These are phyloP conservation scores for Trichoderma lentiforme DNA, from an alignment of 2,329 filamentous ascomycete genomes.

Conservation along the genomic window DNA sequence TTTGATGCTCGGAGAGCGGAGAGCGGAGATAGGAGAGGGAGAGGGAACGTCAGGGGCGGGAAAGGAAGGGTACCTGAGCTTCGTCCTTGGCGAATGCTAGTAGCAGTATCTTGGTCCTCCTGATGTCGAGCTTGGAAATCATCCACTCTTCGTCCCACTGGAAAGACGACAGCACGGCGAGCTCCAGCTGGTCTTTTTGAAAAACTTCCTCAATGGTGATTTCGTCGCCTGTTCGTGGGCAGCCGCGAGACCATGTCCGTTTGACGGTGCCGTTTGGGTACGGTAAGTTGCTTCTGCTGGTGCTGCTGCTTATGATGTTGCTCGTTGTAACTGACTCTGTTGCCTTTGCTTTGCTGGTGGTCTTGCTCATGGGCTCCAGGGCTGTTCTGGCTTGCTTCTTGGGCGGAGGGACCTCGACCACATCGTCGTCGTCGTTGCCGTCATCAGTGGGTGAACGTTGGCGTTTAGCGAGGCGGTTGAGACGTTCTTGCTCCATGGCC, in stretches of 20 bases:
- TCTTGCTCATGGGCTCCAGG: neutral
- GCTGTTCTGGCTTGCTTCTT: conserved; percentile 22
- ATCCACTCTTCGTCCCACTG: conserved; percentile 83
- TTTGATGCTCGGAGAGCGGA: neutral
- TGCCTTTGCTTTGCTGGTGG: neutral
- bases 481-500: conserved; percentile 80
- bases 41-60: neutral
- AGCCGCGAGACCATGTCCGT: conserved; percentile 72
- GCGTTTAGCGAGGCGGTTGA: conserved; percentile 64
- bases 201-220: conserved; percentile 87
- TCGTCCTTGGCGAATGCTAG: conserved; percentile 54
- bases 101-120: conserved; percentile 60
- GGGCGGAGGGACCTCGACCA: conserved; percentile 30
- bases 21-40: neutral
- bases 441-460: conserved; percentile 23
- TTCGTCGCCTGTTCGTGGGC: conserved; percentile 61
- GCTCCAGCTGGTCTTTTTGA: conserved; percentile 66
- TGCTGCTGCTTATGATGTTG: neutral
- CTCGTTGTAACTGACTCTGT: neutral
- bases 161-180: conserved; percentile 82
- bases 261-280: conserved; percentile 66
- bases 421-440: conserved; percentile 27
- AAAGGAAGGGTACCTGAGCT: conserved; percentile 41
- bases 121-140: conserved; percentile 63
- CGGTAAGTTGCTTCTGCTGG: conserved; percentile 28